Evolutionary conservation across 352 stramenopile species (phyloP), one percentile per base, ranked within the genome.

Genomic region (Phytopythium delawarense): DNA sequence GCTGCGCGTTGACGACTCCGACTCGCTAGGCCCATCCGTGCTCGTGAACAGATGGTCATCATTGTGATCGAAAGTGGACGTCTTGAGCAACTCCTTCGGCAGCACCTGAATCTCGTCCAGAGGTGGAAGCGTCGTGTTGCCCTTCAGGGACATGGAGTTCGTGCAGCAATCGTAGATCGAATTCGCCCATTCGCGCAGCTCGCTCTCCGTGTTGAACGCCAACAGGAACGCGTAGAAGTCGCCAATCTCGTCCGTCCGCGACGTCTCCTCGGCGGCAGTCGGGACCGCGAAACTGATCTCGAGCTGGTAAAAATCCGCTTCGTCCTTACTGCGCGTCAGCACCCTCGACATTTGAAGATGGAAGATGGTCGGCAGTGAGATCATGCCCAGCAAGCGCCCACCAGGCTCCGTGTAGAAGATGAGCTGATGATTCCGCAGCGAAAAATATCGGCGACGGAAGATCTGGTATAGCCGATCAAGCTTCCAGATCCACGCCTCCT

Each of bases 401-500:
- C 80, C 75, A n/a, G 72, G 69, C 44, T 87, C 80, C 7, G 84
- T 92, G 56, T 81, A 85, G 54, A 91, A 91, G 20, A 94, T 78
- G 7, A 96, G 77, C 50, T 93, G 81, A 51, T 94, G 87, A 59
- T 96, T 96, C 5, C 84, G 76, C 21, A 96, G 55, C 11, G 84
- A 96, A 39, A 92, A 91, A 66, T 88, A 93, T 0, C 87, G 84
- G 48, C 81, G 79, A 21, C 87, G 78, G 64, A 94, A 93, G 3
- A 96, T 72, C 67, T 96, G 87, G 57, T 94, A 93, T 32, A 96
- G 62, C 15, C 83, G 84, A 58, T 96, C 84, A 20, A 96, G 73
- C 55, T 96, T 96, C 84, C 85, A 96, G 37, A 96, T 78, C 72
- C 76, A 92, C n/a, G 80, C 87, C 69, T 94, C 87, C 61, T 94